These are phyloP conservation scores for Juglanconis oblonga DNA, from an alignment of 2,329 filamentous ascomycete genomes.

Conservation along the genomic window DNA sequence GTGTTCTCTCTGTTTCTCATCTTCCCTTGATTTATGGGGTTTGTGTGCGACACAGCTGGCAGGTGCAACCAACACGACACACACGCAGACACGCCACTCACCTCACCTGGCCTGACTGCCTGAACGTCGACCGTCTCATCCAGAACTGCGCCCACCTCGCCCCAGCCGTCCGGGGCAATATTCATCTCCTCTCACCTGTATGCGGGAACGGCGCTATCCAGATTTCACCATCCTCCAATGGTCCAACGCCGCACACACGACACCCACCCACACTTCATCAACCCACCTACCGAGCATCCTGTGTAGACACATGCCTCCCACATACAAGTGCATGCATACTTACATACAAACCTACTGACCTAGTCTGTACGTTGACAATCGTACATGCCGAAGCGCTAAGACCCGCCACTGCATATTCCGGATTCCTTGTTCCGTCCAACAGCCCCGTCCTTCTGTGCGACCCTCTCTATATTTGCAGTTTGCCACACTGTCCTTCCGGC, in stretches of 20 bases:
- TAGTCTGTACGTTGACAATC: not conserved
- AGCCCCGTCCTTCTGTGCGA: slow-evolving; percentile 1
- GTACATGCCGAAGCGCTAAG: not conserved
- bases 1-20: not conserved
- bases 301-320: not conserved
- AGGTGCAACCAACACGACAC: too few relatives aligned
- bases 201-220: not conserved
- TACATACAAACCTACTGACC: not conserved
- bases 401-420: not conserved
- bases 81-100: too few relatives aligned
- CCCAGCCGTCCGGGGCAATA: not conserved
- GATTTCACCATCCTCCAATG: not conserved
- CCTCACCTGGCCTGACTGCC: too few relatives aligned
- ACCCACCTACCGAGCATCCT: not conserved
- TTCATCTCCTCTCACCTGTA: slow-evolving; percentile 1
- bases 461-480: slow-evolving; percentile 1
- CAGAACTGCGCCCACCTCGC: not conserved
- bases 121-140: too few relatives aligned
- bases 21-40: too few relatives aligned
- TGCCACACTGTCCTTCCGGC: not conserved
- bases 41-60: too few relatives aligned
- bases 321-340: not conserved
- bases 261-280: not conserved
- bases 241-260: not conserved
- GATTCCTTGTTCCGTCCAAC: slow-evolving; percentile 1